phyloP scores from a whole-genome alignment of 352 stramenopile species.

The Blastocystis sp. region DNA sequence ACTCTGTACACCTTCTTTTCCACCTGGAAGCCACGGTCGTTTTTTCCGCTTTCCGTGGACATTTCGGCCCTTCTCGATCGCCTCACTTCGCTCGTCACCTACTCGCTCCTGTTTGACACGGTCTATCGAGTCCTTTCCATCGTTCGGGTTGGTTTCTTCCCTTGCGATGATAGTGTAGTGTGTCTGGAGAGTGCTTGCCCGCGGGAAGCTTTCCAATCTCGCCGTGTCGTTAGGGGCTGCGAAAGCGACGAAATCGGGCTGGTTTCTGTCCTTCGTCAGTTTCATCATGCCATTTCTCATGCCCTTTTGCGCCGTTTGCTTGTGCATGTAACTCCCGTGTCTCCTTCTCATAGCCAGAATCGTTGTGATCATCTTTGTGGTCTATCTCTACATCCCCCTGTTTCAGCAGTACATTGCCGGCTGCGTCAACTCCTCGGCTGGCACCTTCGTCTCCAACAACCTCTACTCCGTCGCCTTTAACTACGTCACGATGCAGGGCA shows the following conservation, averaged over 20 bases:
- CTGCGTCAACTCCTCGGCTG: constrained; percentile 1
- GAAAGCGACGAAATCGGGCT: neutral
- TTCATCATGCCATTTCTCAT: neutral
- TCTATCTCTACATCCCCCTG: constrained; percentile 5
- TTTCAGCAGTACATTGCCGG: constrained; percentile 5
- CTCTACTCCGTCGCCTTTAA: constrained; percentile 10
- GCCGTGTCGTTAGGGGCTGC: neutral
- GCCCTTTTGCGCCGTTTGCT: neutral
- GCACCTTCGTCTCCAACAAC: constrained; percentile 23
- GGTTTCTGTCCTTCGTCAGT: neutral
- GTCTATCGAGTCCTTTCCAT: constrained; percentile 24
- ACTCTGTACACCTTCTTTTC: constrained; percentile 28
- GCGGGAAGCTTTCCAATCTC: neutral
- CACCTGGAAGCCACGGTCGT: constrained; percentile 26
- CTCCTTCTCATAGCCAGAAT: constrained; percentile 1
- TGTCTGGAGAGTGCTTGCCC: too few species aligned
- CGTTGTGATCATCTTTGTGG: neutral
- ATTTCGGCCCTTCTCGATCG: neutral
- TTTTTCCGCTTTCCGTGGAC: neutral
- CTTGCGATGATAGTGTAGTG: neutral
- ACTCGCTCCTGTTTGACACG: neutral
- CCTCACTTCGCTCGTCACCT: neutral
- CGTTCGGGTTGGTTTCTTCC: neutral
- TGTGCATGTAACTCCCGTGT: neutral
- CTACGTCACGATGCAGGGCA: constrained; percentile 27